Percentiles rank a stretch among this genome's conserved stretches.
Evolutionary conservation across 2,329 filamentous ascomycete genomes (phyloP).

Genomic region (Westerdykella sp.): DNA sequence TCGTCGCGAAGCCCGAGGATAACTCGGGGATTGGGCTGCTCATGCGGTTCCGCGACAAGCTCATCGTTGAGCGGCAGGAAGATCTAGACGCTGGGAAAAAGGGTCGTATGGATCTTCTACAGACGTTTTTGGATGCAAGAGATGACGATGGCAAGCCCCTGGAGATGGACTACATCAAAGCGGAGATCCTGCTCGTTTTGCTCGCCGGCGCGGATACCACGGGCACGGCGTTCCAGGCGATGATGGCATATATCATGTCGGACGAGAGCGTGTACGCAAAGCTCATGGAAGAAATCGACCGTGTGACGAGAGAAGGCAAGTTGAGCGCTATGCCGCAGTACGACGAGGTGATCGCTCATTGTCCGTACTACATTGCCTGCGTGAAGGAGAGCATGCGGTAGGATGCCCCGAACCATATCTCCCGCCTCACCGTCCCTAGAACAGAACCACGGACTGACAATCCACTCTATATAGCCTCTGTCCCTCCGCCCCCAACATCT

Average conservation of each 20-base stretch:
- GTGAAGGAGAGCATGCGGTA: slow-evolving; percentile 45
- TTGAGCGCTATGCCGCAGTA: slow-evolving; percentile 19
- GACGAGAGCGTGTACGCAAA: slow-evolving; percentile 40
- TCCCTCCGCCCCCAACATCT: slow-evolving; percentile 47
- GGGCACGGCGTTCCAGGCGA: slow-evolving; percentile 46
- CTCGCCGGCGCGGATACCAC: slow-evolving; percentile 51
- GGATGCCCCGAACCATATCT: background rate
- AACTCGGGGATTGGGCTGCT: slow-evolving; percentile 50
- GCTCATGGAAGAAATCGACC: slow-evolving; percentile 45
- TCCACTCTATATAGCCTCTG: slow-evolving; percentile 37
- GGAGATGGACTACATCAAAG: slow-evolving; percentile 48
- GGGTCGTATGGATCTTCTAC: slow-evolving; percentile 48
- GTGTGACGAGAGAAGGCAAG: slow-evolving; percentile 28
- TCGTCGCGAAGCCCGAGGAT: slow-evolving; percentile 50
- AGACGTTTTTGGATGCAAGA: slow-evolving; percentile 42
- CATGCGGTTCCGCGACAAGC: slow-evolving; percentile 53
- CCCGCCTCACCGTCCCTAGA: too few species aligned
- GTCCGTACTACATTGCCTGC: slow-evolving; percentile 47
- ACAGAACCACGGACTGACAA: background rate
- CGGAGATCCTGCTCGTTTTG: slow-evolving; percentile 48
- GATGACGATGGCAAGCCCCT: slow-evolving; percentile 40
- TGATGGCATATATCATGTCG: slow-evolving; percentile 42
- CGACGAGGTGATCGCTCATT: slow-evolving; percentile 21
- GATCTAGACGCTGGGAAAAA: slow-evolving; percentile 45
- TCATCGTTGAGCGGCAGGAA: slow-evolving; percentile 45